phyloP scores from a whole-genome alignment of 768 basidiomycete species.

The Naganishia vishniacii region DNA sequence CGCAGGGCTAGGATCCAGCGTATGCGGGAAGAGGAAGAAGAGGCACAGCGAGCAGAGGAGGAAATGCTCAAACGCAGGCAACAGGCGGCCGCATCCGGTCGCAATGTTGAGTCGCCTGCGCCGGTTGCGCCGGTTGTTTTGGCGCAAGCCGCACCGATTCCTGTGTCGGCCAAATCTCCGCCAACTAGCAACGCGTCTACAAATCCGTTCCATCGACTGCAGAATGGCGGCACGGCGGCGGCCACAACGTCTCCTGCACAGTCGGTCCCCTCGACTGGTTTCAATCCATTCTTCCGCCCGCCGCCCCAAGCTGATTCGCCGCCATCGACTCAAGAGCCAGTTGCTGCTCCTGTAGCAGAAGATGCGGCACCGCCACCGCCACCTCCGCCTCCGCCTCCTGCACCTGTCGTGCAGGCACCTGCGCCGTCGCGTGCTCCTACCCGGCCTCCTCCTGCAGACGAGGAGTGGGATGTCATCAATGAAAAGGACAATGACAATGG shows the following conservation, averaged over 20 bases:
- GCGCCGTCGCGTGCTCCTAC: constrained; percentile 41
- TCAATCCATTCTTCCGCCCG: constrained; percentile 70
- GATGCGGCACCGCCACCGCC: constrained; percentile 32
- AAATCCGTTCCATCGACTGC: constrained; percentile 43
- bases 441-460: constrained; percentile 51
- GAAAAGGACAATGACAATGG: constrained; percentile 58
- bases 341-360: constrained; percentile 47
- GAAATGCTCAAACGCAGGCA: constrained; percentile 39
- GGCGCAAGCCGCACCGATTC: constrained; percentile 24
- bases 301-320: constrained; percentile 5
- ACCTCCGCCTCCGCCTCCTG: constrained; percentile 32
- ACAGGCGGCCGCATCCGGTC: constrained; percentile 28
- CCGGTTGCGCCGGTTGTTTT: constrained; percentile 24
- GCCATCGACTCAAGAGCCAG: constrained; percentile 30
- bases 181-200: constrained; percentile 32
- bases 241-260: constrained; percentile 47
- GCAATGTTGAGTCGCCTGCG: constrained; percentile 34
- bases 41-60: constrained; percentile 59
- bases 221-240: constrained; percentile 29
- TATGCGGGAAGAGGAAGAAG: constrained; percentile 65
- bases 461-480: constrained; percentile 79
- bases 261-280: constrained; percentile 47
- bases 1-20: constrained; percentile 56
- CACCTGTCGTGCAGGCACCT: not conserved
- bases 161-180: constrained; percentile 37